phyloP scores from a whole-genome alignment of 208 protist species.

The Trypanosoma grayi region DNA sequence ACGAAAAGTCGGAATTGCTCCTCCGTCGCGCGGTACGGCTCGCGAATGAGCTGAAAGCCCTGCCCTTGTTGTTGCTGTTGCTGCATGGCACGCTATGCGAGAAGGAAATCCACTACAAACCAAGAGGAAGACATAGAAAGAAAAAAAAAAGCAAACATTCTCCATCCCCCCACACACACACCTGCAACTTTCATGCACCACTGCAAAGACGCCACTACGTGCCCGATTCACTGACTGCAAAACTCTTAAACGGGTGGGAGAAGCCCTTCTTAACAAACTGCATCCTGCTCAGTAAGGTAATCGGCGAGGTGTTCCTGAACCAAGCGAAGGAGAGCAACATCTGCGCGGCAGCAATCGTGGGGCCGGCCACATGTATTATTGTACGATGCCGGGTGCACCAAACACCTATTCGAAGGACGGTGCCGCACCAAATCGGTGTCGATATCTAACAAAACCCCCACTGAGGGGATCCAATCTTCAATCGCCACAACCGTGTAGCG shows the following conservation, averaged over 20 bases:
- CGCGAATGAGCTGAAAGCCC: conserved; percentile 28
- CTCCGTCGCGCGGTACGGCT: conserved; percentile 50
- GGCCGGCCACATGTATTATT: not conserved
- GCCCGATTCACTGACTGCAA: too few species aligned
- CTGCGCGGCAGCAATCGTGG: conserved; percentile 17
- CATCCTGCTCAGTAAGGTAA: not conserved
- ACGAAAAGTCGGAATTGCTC: conserved; percentile 66
- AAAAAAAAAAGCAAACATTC: not conserved
- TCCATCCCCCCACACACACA: not conserved
- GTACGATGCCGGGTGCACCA: conserved; percentile 1
- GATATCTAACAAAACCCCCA: not conserved
- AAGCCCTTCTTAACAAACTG: not conserved
- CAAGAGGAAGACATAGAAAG: not conserved
- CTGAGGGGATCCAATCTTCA: conserved; percentile 17
- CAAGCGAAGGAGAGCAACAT: conserved; percentile 8
- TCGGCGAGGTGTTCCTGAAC: conserved; percentile 4
- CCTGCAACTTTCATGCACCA: too few species aligned
- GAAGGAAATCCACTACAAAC: conserved; percentile 4
- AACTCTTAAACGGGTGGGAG: not conserved
- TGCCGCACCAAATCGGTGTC: not conserved
- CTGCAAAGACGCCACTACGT: too few species aligned
- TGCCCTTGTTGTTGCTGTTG: conserved; percentile 10
- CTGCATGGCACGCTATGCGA: conserved; percentile 12
- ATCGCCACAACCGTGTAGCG: conserved; percentile 11
- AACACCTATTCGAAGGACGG: not conserved